Base-by-base conservation (phyloP, 495 filamentous ascomycete species). In the Aspergillus avenaceus region DNA sequence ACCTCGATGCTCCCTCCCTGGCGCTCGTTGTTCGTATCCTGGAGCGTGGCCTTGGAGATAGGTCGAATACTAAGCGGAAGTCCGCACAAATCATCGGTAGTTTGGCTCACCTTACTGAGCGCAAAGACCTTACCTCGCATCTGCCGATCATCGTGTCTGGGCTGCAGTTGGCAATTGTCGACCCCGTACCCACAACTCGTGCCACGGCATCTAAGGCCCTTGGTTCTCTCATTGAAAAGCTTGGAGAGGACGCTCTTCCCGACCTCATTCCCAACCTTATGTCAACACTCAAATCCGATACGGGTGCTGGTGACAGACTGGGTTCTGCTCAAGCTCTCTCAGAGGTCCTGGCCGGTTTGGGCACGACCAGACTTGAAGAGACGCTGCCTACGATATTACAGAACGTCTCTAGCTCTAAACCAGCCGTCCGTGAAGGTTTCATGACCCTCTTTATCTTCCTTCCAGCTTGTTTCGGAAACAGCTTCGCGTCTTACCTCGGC, bases 401-500 rank as follows among this genome's bases (percentile, higher is more conserved):
- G 62, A 98, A 98, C 56, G 91, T 95, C 43, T 83, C 87, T 55
- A 97, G 93, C 60, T 79, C 88, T 44, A 97, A 96, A 66, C 67
- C 93, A 16, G 78, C 89, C 53, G 88, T 97, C 50, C 84, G 93
- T 52, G 93, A 98, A 76, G 93, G 93, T 28, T 98, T 97, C 77
- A 98, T 98, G 93, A 96, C 93, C 23, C 79, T 98, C 32, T 98
- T 98, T 71, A 97, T 98, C 55, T 98, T 95, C 78, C 82, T 98
- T 70, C 93, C 93, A 14, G 95, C 95, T 49, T 98, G 93, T 70
- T 98, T 98, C 63, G 93, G 93, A 56, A 97, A 97, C 76, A 95
- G 91, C 72, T 98, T 98, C 65, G 88, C 93, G 53, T 85, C 87
- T 61, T 98, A 98, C 61, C 86, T 98, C 44, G 87, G 84, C 76